Evolutionary conservation across 1,284 basidiomycete species (phyloP).

Genomic region (Dichomitus squalens): DNA sequence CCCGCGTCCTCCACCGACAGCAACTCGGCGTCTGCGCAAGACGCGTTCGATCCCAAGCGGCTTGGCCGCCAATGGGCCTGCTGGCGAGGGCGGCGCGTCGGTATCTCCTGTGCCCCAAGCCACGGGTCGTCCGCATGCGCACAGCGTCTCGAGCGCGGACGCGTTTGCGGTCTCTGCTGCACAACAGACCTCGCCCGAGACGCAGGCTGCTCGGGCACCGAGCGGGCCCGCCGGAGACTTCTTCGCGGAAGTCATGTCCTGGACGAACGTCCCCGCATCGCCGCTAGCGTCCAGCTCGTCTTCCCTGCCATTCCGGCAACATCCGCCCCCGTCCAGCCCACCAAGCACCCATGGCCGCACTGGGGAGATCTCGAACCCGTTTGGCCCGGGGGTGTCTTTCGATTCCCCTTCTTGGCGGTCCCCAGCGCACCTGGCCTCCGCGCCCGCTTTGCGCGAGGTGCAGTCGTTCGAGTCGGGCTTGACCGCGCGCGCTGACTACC

Average conservation of each 20-base stretch:
- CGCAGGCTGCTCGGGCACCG: not conserved
- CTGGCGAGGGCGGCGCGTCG: slow-evolving; percentile 12
- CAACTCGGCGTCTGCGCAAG: slow-evolving; percentile 59
- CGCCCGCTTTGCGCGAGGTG: slow-evolving; percentile 69
- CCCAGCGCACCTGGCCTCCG: slow-evolving; percentile 41
- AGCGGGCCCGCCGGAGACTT: slow-evolving; percentile 45
- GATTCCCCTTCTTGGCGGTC: slow-evolving; percentile 54
- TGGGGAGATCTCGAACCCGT: slow-evolving; percentile 51
- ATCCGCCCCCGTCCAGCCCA: slow-evolving; percentile 14
- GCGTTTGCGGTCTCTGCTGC: slow-evolving; percentile 42
- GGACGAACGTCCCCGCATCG: slow-evolving; percentile 43
- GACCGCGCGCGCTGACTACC: slow-evolving; percentile 57
- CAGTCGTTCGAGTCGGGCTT: slow-evolving; percentile 80
- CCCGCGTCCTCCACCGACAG: slow-evolving; percentile 32
- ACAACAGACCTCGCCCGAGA: not conserved
- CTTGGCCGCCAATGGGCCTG: slow-evolving; percentile 2
- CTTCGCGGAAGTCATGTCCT: slow-evolving; percentile 69
- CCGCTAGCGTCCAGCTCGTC: slow-evolving; percentile 39
- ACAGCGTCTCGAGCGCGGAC: slow-evolving; percentile 76
- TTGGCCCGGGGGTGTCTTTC: slow-evolving; percentile 64
- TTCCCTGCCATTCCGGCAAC: slow-evolving; percentile 30
- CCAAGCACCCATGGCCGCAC: slow-evolving; percentile 14
- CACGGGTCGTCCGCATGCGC: slow-evolving; percentile 68
- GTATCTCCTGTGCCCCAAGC: slow-evolving; percentile 25
- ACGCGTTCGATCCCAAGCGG: slow-evolving; percentile 69